Percentiles rank a stretch among this genome's conserved stretches.
phyloP scores from a whole-genome alignment of 2,329 filamentous ascomycete genomes.

The Didymella exigua region DNA sequence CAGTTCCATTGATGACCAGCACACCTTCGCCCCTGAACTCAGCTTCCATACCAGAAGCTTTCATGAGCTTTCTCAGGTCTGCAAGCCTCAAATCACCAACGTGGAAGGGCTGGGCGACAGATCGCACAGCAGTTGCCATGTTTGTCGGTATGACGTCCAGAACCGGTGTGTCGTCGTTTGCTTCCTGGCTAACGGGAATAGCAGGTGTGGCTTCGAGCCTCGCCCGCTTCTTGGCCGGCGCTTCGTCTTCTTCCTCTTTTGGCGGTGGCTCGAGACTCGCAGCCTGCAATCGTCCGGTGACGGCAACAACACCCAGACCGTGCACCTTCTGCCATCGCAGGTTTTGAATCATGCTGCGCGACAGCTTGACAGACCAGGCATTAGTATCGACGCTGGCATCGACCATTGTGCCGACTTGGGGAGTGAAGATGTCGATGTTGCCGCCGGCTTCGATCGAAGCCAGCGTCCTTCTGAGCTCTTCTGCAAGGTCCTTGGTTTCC shows the following conservation, averaged over 20 bases:
- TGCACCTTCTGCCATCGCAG: constrained; percentile 95
- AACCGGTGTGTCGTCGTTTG: constrained; percentile 58
- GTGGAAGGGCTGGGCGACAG: constrained; percentile 84
- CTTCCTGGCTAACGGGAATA: constrained; percentile 53
- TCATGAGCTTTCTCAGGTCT: constrained; percentile 84
- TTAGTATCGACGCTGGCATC: constrained; percentile 97
- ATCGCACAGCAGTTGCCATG: constrained; percentile 73
- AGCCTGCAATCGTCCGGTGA: constrained; percentile 74
- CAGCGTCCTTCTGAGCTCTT: constrained; percentile 75
- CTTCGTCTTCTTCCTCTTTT: constrained; percentile 48
- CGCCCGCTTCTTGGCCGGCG: constrained; percentile 59
- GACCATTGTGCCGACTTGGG: constrained; percentile 71
- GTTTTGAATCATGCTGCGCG: constrained; percentile 80
- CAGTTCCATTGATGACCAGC: constrained; percentile 83
- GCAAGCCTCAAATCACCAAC: constrained; percentile 91
- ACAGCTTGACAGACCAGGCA: constrained; percentile 92
- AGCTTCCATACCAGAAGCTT: constrained; percentile 77
- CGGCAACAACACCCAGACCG: constrained; percentile 87
- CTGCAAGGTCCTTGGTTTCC: constrained; percentile 75
- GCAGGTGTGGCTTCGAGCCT: constrained; percentile 48
- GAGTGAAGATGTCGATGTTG: constrained; percentile 76
- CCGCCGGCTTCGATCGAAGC: constrained; percentile 52
- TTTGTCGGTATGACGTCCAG: constrained; percentile 65
- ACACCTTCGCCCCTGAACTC: constrained; percentile 95
- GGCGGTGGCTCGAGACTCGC: constrained; percentile 48